Conservation (phyloP, 345 rosid species). For the Erucastrum elatum region DNA sequence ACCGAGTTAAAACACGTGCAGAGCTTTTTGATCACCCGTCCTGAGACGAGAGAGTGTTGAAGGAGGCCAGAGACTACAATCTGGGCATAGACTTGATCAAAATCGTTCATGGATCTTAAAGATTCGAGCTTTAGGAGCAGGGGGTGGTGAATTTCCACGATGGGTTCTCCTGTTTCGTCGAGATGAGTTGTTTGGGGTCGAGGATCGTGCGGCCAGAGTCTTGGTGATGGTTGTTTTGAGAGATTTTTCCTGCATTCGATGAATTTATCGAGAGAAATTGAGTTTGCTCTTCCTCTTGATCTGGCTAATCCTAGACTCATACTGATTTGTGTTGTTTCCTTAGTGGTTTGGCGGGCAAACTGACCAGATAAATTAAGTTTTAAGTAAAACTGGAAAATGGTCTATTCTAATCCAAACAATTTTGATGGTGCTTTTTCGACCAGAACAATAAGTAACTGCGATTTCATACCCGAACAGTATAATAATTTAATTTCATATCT, state of each 20-base stretch:
- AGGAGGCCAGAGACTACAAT: constrained; percentile 45
- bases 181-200: constrained; percentile 10
- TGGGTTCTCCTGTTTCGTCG: constrained; percentile 20
- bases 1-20: constrained; percentile 45
- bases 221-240: constrained; percentile 47
- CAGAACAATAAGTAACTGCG: no score
- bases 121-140: constrained; percentile 47
- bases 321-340: constrained; percentile 23
- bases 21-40: constrained; percentile 58
- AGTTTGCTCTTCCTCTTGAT: constrained; percentile 26
- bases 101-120: constrained; percentile 38
- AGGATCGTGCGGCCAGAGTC: constrained; percentile 47
- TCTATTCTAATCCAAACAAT: no score
- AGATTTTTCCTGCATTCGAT: constrained; percentile 49
- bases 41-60: constrained; percentile 51
- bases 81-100: constrained; percentile 53
- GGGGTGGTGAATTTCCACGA: constrained; percentile 40
- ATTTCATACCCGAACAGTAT: no score
- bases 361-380: not conserved
- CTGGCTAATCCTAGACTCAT: constrained; percentile 6
- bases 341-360: constrained; percentile 1
- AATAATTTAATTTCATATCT: no score
- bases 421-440: no score
- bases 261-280: constrained; percentile 46
- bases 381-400: no score